A percentile compares a stretch with the other conserved stretches of the same genome.
phyloP scores from a whole-genome alignment of 257 asterid genomes.

The Perilla frutescens region DNA sequence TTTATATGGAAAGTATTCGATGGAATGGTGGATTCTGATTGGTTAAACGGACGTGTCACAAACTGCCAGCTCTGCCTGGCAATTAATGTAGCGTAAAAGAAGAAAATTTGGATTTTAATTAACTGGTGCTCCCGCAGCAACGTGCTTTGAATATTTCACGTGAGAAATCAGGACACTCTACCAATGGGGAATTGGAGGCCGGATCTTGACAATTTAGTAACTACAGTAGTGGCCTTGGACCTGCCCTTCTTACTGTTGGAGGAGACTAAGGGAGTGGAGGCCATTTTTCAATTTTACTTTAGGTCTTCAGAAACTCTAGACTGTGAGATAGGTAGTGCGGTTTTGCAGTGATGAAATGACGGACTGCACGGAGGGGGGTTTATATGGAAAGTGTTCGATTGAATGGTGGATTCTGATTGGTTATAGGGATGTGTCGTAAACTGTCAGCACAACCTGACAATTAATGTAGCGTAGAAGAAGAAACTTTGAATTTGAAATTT shows the following conservation, averaged over 20 bases:
- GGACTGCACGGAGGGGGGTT: slow-evolving; percentile 15
- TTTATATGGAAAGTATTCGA: slow-evolving; percentile 26
- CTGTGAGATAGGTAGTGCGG: slow-evolving; percentile 1
- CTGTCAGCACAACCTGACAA: slow-evolving; percentile 36
- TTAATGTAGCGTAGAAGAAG: not conserved
- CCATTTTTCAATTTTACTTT: slow-evolving; percentile 19
- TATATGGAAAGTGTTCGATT: slow-evolving; percentile 22
- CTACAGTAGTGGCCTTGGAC: slow-evolving; percentile 29
- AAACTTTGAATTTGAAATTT: slow-evolving; percentile 1
- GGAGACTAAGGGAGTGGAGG: not conserved
- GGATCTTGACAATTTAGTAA: slow-evolving; percentile 37
- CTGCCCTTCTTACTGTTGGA: slow-evolving; percentile 21
- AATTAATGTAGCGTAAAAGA: not conserved
- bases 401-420: slow-evolving; percentile 43
- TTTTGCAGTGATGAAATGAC: slow-evolving; percentile 18
- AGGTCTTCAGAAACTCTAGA: not conserved
- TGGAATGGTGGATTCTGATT: slow-evolving; percentile 36
- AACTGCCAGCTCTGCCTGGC: slow-evolving; percentile 39
- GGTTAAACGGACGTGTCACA: slow-evolving; percentile 18
- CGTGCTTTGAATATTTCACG: too few relatives aligned
- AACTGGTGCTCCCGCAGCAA: too few relatives aligned
- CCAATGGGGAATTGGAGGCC: slow-evolving; percentile 48
- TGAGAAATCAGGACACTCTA: too few relatives aligned
- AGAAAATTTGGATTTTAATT: not conserved
- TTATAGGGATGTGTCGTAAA: not conserved